phyloP scores from a whole-genome alignment of 2,329 filamentous ascomycete genomes.

The Penicillium sp. region DNA sequence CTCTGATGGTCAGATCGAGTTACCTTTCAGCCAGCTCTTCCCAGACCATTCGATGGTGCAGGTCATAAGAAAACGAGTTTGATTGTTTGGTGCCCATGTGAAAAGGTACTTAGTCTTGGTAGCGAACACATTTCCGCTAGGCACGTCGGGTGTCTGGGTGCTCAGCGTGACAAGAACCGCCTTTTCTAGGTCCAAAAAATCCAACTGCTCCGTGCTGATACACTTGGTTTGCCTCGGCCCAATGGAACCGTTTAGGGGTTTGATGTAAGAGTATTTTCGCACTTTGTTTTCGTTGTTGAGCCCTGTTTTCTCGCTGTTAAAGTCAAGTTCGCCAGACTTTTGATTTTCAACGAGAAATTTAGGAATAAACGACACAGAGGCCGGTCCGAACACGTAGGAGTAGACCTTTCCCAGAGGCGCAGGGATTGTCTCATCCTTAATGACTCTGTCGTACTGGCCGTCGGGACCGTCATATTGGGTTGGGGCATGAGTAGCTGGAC shows the following conservation, averaged over 20 bases:
- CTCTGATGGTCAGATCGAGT: conserved; percentile 28
- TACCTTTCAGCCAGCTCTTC: conserved; percentile 98
- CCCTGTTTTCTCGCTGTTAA: conserved; percentile 81
- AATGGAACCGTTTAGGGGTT: conserved; percentile 81
- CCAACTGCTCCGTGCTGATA: conserved; percentile 82
- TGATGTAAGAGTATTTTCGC: conserved; percentile 84
- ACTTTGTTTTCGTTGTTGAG: conserved; percentile 75
- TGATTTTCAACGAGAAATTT: conserved; percentile 87
- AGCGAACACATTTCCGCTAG: conserved; percentile 87
- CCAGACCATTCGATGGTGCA: conserved; percentile 95
- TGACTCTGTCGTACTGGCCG: conserved; percentile 80
- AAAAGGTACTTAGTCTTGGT: conserved; percentile 95
- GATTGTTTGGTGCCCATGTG: conserved; percentile 86
- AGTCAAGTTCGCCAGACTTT: conserved; percentile 84
- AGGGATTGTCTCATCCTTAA: conserved; percentile 84
- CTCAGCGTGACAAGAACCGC: conserved; percentile 79
- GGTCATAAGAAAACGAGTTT: conserved; percentile 83
- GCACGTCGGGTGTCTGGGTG: conserved; percentile 92
- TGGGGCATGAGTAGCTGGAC: conserved; percentile 77
- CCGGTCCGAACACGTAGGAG: conserved; percentile 81
- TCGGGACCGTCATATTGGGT: conserved; percentile 83
- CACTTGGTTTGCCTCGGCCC: conserved; percentile 96
- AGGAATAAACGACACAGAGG: conserved; percentile 78
- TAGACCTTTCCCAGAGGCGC: conserved; percentile 94
- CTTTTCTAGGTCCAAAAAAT: conserved; percentile 84